Evolutionary conservation across 2,329 filamentous ascomycete species (phyloP), one percentile per base, ranked within the genome.

Genomic region (Coniochaeta sp.): DNA sequence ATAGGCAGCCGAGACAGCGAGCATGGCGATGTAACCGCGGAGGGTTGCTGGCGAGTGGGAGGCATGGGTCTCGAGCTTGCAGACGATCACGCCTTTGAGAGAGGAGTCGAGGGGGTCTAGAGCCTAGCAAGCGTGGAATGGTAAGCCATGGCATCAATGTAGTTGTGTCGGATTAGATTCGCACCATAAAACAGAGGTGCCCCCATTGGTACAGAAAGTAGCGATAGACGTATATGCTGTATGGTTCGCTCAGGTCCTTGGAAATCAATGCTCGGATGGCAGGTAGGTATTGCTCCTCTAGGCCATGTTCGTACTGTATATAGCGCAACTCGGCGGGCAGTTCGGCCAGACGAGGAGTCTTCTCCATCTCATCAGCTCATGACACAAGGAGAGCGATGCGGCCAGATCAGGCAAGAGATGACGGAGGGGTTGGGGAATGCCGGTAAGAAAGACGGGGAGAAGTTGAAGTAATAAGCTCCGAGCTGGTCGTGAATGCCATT

Each of bases 191-290:
- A 75, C 95, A 99, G n/a, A 99, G 79, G 70, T 98, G 89, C 5
- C 90, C 90, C 95, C 95, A 99, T 82, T 98, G 92, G 71, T 96
- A 96, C 19, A 99, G 79, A 69, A 99, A 99, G 74, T 99, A 99
- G 34, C 95, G 87, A 74, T 98, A 99, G 61, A 99, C 95, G 77
- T 99, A 99, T 72, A 99, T 98, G 76, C 93, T 98, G 74, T 99
- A 99, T 1, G 95, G 95, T 74, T 99, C 95, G 67, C 93, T 98
- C 57, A 99, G 82, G 72, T 98, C 95, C 69, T 93, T 96, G 52
- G 93, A 95, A 69, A 99, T 99, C 70, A 99, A 78, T 60, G 93
- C 88, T 59, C 93, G 88, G 74, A 99, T 97, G 47, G 91, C 87
- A 38, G 92, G 87, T 47, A 99, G 86, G 71, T 95, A 83, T 71